Base-by-base conservation (phyloP, 768 basidiomycete genomes). In the Galerina marginata region DNA sequence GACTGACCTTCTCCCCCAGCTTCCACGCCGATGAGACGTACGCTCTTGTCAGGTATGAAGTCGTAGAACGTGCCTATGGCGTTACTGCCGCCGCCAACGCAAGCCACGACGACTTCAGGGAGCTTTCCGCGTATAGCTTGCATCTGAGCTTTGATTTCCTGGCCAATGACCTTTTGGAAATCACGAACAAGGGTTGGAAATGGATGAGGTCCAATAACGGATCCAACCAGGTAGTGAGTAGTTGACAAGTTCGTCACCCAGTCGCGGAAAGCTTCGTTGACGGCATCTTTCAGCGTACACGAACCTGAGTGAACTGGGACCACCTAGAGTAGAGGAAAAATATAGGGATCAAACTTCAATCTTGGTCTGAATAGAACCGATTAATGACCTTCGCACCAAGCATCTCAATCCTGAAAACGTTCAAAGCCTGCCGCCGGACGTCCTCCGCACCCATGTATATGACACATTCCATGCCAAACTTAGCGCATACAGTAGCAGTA, bases 381-480 rank as follows among this genome's bases (percentile, higher is more conserved):
- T 20, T 45, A 23, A 65, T 45, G 59, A 91, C 92, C 80, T 93
- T 95, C 49, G 84, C 97, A 58, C 97, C 97, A 45, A 99, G 83
- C 96, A 99, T 97, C 71, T 90, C 88, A 71, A 99, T 99, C 49
- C 96, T 84, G 86, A 99, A 99, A 23, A 99, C 96, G 77, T 99
- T 99, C 65, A 99, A 75, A 15, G 95, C 94, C 75, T 99, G 97
- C 43, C 97, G 85, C 26, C 95, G 86, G 14, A 98, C 96, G 72
- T 99, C 97, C 74, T 98, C 97, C 25, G 93, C 87, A 53, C 97
- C 97, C 97, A 99, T 99, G 78, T 96, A 99, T 70, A 99, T 84
- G 66, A 96, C 76, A 71, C 97, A 99, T 75, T 97, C 89, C 82
- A 99, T 73, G 6, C 93, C 96, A 67, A 99, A 99, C 67, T 92